Percentiles rank a stretch among this genome's conserved stretches.
Conservation (phyloP, 208 protist genomes). For the Acanthamoeba comandoni region DNA sequence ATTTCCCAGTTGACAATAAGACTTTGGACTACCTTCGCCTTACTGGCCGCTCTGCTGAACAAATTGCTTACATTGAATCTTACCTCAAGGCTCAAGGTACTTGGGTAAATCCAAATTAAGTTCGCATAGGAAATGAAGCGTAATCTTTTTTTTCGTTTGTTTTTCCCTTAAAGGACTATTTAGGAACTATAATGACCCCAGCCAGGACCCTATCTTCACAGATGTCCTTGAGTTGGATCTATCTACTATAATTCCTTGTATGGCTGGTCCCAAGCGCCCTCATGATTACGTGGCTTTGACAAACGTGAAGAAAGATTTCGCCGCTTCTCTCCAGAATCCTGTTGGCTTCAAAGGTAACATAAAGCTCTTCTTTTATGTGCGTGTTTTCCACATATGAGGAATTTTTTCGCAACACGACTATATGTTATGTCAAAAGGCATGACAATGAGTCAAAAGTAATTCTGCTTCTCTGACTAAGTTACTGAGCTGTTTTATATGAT, state of each 20-base stretch:
- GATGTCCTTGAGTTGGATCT: slow-evolving; percentile 94
- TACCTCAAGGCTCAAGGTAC: slow-evolving; percentile 91
- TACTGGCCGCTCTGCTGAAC: slow-evolving; percentile 89
- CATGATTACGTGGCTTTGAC: slow-evolving; percentile 94
- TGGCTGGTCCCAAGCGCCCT: slow-evolving; percentile 92
- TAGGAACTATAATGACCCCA: slow-evolving; percentile 82
- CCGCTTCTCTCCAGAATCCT: slow-evolving; percentile 91
- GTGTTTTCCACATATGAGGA: too few relatives aligned
- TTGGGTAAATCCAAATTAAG: too few relatives aligned
- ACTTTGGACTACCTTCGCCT: slow-evolving; percentile 93
- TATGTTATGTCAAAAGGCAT: too few relatives aligned
- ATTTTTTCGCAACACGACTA: too few relatives aligned
- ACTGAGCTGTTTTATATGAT: too few relatives aligned
- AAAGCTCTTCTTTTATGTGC: too few relatives aligned
- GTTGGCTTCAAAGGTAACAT: slow-evolving; percentile 93
- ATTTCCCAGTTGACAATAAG: slow-evolving; percentile 95
- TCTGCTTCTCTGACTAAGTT: too few relatives aligned
- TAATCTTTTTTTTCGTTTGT: not conserved
- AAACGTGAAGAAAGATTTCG: slow-evolving; percentile 94
- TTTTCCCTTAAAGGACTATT: slow-evolving; percentile 88
- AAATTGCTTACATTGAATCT: slow-evolving; percentile 91
- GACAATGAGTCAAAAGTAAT: too few relatives aligned
- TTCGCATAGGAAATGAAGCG: too few relatives aligned
- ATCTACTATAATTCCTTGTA: slow-evolving; percentile 86
- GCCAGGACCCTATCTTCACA: slow-evolving; percentile 83